phyloP scores from a whole-genome alignment of 2,329 filamentous ascomycete genomes.

The Gaeumannomyces tritici region DNA sequence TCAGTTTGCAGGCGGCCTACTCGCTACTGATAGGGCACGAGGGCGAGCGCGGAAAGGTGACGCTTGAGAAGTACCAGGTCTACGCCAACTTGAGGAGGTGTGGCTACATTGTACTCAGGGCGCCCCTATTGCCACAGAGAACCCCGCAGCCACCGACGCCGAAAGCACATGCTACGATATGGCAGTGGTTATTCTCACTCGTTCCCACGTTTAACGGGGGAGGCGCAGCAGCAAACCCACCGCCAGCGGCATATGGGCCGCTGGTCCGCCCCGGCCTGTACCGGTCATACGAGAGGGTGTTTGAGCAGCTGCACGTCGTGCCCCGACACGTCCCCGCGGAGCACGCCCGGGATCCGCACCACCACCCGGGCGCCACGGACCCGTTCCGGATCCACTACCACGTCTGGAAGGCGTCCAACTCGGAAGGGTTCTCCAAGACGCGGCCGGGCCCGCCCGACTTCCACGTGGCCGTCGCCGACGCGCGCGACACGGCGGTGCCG shows the following conservation, averaged over 20 bases:
- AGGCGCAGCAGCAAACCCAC: not conserved
- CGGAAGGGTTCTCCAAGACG: constrained; percentile 64
- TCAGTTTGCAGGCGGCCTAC: constrained; percentile 88
- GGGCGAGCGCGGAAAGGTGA: constrained; percentile 47
- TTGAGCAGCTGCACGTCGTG: constrained; percentile 65
- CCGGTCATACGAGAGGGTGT: constrained; percentile 62
- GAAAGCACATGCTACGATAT: constrained; percentile 20
- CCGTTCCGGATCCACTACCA: constrained; percentile 71
- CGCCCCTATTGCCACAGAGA: constrained; percentile 28
- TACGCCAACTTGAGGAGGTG: constrained; percentile 75
- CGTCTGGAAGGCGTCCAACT: constrained; percentile 68
- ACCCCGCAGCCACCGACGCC: constrained; percentile 5
- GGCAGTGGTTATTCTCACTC: constrained; percentile 45
- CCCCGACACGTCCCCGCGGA: constrained; percentile 54
- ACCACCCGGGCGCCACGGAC: constrained; percentile 22
- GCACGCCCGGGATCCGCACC: constrained; percentile 13
- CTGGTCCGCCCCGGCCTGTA: constrained; percentile 54
- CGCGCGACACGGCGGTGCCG: constrained; percentile 61
- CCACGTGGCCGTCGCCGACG: constrained; percentile 72
- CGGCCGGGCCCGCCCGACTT: constrained; percentile 73
- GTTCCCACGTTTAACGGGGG: constrained; percentile 18
- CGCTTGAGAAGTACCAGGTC: constrained; percentile 76
- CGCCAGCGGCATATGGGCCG: constrained; percentile 33
- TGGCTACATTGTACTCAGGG: constrained; percentile 74
- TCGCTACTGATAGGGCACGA: constrained; percentile 70